These are phyloP conservation scores for Xerophyta viscosa DNA, from an alignment of 106 monocot species.

Conservation along the genomic window DNA sequence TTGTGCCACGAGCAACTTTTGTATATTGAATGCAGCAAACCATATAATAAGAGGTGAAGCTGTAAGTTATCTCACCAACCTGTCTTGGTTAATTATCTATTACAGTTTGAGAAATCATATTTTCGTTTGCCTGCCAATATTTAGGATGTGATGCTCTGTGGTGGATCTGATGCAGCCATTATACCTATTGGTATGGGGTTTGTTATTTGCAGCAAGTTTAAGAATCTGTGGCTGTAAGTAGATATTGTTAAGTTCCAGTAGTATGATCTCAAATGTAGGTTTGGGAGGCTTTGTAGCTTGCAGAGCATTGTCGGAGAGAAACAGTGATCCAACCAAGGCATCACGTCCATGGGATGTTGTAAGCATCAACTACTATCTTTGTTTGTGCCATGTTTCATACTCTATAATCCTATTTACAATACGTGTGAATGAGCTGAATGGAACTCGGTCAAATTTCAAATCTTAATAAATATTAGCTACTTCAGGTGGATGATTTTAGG, in stretches of 20 bases:
- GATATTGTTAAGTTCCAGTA: no score
- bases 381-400: not conserved
- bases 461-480: no score
- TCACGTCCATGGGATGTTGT: conserved; percentile 95
- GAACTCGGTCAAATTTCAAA: no score
- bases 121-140: not conserved
- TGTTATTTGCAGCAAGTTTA: no score
- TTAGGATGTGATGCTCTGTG: conserved; percentile 97
- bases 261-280: conserved; percentile 22
- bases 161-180: conserved; percentile 90
- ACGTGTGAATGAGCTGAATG: no score
- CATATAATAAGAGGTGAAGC: conserved; percentile 75
- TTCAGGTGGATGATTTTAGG: not conserved
- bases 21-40: conserved; percentile 71
- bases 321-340: conserved; percentile 80
- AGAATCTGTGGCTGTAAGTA: no score
- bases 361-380: conserved; percentile 9
- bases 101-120: not conserved
- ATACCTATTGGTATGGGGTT: conserved; percentile 84
- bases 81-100: not conserved
- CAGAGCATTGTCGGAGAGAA: conserved; percentile 87
- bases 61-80: conserved; percentile 24
- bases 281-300: conserved; percentile 96
- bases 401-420: no score
- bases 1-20: conserved; percentile 75